Evolutionary conservation across 2,329 filamentous ascomycete genomes (phyloP).

Genomic region (Aspergillus sp.): DNA sequence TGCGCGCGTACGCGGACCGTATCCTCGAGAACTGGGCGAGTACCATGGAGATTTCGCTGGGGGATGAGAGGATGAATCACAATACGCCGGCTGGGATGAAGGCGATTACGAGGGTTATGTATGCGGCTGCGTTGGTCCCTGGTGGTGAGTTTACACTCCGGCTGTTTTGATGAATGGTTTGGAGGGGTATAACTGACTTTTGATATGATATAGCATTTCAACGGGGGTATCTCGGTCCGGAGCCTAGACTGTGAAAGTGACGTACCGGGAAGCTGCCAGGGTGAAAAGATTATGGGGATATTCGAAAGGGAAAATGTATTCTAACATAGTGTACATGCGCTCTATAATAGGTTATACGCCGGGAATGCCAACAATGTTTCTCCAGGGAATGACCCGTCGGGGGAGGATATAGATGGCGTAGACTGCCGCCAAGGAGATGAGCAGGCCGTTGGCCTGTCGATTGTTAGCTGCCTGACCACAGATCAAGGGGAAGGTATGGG

Average conservation of each 20-base stretch:
- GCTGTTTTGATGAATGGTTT: background rate
- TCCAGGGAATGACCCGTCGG: slow-evolving; percentile 48
- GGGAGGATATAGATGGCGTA: slow-evolving; percentile 59
- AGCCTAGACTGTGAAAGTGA: slow-evolving; percentile 26
- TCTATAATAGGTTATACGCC: slow-evolving; percentile 34
- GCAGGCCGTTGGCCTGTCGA: slow-evolving; percentile 53
- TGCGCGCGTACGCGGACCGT: slow-evolving; percentile 38
- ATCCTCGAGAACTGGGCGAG: slow-evolving; percentile 46
- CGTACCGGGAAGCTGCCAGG: background rate
- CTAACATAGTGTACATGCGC: background rate
- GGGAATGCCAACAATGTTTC: slow-evolving; percentile 51
- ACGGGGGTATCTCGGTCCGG: slow-evolving; percentile 40
- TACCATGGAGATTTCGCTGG: slow-evolving; percentile 42
- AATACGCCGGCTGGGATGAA: slow-evolving; percentile 50
- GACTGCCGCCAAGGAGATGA: slow-evolving; percentile 53
- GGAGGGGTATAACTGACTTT: background rate
- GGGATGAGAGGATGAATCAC: slow-evolving; percentile 18
- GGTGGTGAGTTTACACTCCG: slow-evolving; percentile 47
- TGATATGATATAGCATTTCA: slow-evolving; percentile 36
- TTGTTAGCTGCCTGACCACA: slow-evolving; percentile 16
- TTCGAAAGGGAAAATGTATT: background rate
- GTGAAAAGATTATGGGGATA: background rate
- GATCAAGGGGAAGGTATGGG: slow-evolving; percentile 17
- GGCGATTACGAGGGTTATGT: slow-evolving; percentile 63
- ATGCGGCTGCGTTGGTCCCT: slow-evolving; percentile 59